phyloP scores from a whole-genome alignment of 2,329 filamentous ascomycete genomes.

The Fusarium neocosmosporiellum region DNA sequence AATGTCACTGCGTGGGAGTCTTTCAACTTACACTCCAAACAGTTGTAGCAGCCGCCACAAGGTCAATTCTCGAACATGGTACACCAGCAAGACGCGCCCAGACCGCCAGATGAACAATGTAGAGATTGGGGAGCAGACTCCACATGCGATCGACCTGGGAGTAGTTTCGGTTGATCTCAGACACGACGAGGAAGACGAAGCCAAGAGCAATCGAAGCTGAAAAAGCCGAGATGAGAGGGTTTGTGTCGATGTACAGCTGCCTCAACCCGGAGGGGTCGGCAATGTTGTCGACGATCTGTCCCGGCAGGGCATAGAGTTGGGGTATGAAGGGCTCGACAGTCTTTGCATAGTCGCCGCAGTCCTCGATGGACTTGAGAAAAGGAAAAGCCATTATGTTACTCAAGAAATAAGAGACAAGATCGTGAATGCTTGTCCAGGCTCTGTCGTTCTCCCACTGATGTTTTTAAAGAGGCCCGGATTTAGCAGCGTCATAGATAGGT shows the following conservation, averaged over 20 bases:
- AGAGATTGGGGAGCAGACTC: constrained; percentile 89
- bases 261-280: constrained; percentile 71
- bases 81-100: constrained; percentile 84
- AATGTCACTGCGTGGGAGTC: not conserved
- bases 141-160: constrained; percentile 96
- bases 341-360: constrained; percentile 80
- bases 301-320: constrained; percentile 77
- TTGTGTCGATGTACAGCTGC: constrained; percentile 83
- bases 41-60: constrained; percentile 74
- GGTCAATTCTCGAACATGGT: constrained; percentile 76
- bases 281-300: constrained; percentile 69
- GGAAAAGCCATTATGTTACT: constrained; percentile 73
- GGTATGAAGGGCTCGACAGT: constrained; percentile 80
- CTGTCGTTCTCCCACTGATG: not conserved
- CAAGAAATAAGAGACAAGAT: constrained; percentile 28
- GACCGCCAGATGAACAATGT: constrained; percentile 84
- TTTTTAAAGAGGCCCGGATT: constrained; percentile 20
- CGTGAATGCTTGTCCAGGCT: not conserved
- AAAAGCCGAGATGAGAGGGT: constrained; percentile 83
- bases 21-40: constrained; percentile 80
- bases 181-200: constrained; percentile 76
- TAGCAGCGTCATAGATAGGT: constrained; percentile 39
- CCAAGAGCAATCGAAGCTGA: constrained; percentile 78
- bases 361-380: constrained; percentile 73
- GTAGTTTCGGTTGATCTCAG: constrained; percentile 92